These are phyloP conservation scores for Suillus bovinus DNA, from an alignment of 768 basidiomycete species.

Conservation along the genomic window DNA sequence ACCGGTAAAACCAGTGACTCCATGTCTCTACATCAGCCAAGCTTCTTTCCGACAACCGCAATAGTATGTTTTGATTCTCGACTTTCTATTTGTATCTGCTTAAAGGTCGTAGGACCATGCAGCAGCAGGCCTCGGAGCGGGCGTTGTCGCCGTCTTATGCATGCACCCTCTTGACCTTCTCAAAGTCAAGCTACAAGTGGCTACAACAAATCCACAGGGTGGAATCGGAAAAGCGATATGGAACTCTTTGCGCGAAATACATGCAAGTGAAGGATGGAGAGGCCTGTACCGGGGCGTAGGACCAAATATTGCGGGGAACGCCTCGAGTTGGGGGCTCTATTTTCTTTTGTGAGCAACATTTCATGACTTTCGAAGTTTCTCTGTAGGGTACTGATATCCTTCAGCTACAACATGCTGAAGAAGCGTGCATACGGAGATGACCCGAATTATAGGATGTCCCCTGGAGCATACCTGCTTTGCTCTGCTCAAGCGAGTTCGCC, in stretches of 20 bases:
- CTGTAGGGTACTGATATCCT: conserved; percentile 9
- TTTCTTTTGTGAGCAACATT: conserved; percentile 84
- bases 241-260: conserved; percentile 70
- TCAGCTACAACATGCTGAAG: conserved; percentile 93
- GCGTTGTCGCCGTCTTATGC: conserved; percentile 87
- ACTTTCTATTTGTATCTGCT: background rate
- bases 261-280: conserved; percentile 70
- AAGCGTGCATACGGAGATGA: conserved; percentile 71
- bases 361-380: background rate
- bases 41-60: conserved; percentile 43
- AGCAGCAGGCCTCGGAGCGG: conserved; percentile 89
- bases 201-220: conserved; percentile 60
- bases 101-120: conserved; percentile 79
- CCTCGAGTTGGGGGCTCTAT: conserved; percentile 96
- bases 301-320: conserved; percentile 92
- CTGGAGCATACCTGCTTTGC: conserved; percentile 81
- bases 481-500: conserved; percentile 96
- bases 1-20: too few relatives aligned
- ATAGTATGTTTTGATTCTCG: conserved; percentile 21
- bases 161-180: conserved; percentile 98
- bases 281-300: conserved; percentile 90
- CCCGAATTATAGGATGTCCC: conserved; percentile 64
- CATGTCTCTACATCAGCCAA: conserved; percentile 36
- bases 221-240: conserved; percentile 77
- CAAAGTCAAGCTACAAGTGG: conserved; percentile 92